Percentiles rank a stretch among this genome's conserved stretches.
Evolutionary conservation across 2,329 filamentous ascomycete species (phyloP).

Genomic region (Colletotrichum aenigma): DNA sequence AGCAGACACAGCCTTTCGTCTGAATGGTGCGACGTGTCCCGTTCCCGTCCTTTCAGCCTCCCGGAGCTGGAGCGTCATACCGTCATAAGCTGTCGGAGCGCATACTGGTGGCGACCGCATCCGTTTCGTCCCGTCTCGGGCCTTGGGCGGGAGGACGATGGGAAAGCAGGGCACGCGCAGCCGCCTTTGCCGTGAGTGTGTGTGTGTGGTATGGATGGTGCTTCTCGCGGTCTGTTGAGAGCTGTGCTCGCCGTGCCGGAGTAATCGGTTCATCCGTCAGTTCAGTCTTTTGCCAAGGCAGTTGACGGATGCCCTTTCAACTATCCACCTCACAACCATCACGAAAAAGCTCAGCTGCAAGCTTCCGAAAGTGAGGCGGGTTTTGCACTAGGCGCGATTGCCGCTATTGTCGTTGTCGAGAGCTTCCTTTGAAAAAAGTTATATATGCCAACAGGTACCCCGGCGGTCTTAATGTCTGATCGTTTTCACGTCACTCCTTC

Average conservation of each 20-base stretch:
- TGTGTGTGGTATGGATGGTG: not conserved
- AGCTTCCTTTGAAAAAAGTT: not conserved
- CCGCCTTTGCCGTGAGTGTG: not conserved
- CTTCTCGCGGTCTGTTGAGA: not conserved
- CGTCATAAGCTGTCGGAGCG: not conserved
- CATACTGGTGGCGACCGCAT: not conserved
- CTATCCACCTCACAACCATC: not conserved
- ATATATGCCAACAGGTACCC: not conserved
- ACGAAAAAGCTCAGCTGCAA: not conserved
- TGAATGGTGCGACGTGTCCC: constrained; percentile 10
- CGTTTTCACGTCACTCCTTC: not conserved
- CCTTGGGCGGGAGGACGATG: not conserved
- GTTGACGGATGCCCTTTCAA: not conserved
- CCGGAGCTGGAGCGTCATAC: not conserved
- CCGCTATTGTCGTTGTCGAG: not conserved
- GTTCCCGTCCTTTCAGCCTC: not conserved
- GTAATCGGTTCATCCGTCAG: not conserved
- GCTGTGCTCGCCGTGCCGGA: not conserved
- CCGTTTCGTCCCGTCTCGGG: constrained; percentile 4
- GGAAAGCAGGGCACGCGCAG: not conserved
- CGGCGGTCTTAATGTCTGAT: not conserved
- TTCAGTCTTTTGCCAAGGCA: not conserved
- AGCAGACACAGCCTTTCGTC: constrained; percentile 6
- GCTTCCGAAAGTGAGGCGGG: not conserved
- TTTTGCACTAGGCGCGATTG: not conserved